A percentile compares a stretch with the other conserved stretches of the same genome.
Conservation (phyloP, 148 eudicot genomes). For the Fagopyrum esculentum region DNA sequence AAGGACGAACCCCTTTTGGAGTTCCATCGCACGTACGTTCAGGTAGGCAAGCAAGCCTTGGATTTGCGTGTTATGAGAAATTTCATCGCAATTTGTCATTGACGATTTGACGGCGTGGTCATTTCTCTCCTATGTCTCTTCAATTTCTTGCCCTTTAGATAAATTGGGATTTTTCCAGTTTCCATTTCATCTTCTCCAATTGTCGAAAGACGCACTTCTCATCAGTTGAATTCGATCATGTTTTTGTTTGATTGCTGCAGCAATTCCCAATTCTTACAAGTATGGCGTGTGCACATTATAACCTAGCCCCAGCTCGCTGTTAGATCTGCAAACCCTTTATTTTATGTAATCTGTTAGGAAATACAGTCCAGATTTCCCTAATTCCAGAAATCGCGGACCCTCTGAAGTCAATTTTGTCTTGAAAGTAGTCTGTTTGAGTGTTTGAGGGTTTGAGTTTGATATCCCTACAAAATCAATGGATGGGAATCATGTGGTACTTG, state of each 20-base stretch:
- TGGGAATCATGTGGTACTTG: constrained; percentile 22
- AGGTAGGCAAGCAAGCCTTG: neutral
- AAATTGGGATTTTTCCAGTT: neutral
- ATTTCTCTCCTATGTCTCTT: neutral
- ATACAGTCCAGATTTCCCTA: neutral
- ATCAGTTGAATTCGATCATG: neutral
- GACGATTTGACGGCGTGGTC: neutral
- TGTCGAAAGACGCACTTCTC: neutral
- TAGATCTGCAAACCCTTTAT: neutral
- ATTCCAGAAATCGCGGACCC: neutral
- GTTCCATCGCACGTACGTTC: neutral
- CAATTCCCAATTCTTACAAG: constrained; percentile 5
- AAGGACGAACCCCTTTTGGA: too few species aligned
- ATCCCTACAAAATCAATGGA: constrained; percentile 7
- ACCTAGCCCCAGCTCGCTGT: neutral
- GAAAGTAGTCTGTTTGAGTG: neutral
- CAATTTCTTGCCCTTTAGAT: neutral
- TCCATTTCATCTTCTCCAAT: neutral
- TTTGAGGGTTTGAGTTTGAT: neutral
- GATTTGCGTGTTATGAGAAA: neutral
- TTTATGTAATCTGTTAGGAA: neutral
- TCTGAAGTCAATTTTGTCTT: neutral
- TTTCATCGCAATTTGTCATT: neutral
- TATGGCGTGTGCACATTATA: neutral
- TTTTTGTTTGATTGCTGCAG: neutral